phyloP scores from a whole-genome alignment of 495 filamentous ascomycete species.

The Glarea lozoyensis region DNA sequence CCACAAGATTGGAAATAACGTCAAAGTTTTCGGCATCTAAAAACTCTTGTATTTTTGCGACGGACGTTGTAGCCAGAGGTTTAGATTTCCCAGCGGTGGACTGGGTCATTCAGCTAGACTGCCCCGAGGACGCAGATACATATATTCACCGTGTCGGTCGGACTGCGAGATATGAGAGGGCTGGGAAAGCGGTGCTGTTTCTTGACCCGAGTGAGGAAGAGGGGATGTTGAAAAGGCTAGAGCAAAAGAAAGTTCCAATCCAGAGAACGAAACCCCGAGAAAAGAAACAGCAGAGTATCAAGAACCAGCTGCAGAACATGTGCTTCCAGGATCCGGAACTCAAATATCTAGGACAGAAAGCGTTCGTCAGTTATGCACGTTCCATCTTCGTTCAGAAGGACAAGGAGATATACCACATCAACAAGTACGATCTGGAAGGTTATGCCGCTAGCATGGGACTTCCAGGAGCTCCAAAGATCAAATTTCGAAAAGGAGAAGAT shows the following conservation, averaged over 20 bases:
- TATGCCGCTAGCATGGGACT: slow-evolving; percentile 80
- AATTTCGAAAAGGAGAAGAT: slow-evolving; percentile 81
- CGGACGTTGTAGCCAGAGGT: slow-evolving; percentile 87
- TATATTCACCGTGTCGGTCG: slow-evolving; percentile 96
- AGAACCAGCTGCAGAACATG: slow-evolving; percentile 77
- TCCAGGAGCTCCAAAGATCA: slow-evolving; percentile 82
- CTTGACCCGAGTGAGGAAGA: slow-evolving; percentile 85
- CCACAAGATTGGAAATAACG: slow-evolving; percentile 77
- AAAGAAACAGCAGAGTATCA: slow-evolving; percentile 82
- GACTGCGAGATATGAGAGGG: slow-evolving; percentile 85
- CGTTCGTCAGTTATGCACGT: slow-evolving; percentile 79
- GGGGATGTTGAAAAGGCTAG: slow-evolving; percentile 72
- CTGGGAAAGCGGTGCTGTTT: slow-evolving; percentile 83
- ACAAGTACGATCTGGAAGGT: slow-evolving; percentile 71
- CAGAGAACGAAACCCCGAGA: slow-evolving; percentile 74
- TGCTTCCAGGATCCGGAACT: slow-evolving; percentile 91
- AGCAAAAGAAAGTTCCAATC: slow-evolving; percentile 81
- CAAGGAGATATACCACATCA: slow-evolving; percentile 81
- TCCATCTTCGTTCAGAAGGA: slow-evolving; percentile 85
- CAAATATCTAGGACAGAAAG: slow-evolving; percentile 93
- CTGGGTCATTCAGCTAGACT: slow-evolving; percentile 94
- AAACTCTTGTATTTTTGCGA: slow-evolving; percentile 82
- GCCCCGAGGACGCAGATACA: slow-evolving; percentile 91
- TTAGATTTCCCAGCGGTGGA: slow-evolving; percentile 95
- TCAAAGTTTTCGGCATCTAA: slow-evolving; percentile 69